These are phyloP conservation scores for Metarhizium anisopliae DNA, from an alignment of 2,329 filamentous ascomycete species.

Conservation along the genomic window DNA sequence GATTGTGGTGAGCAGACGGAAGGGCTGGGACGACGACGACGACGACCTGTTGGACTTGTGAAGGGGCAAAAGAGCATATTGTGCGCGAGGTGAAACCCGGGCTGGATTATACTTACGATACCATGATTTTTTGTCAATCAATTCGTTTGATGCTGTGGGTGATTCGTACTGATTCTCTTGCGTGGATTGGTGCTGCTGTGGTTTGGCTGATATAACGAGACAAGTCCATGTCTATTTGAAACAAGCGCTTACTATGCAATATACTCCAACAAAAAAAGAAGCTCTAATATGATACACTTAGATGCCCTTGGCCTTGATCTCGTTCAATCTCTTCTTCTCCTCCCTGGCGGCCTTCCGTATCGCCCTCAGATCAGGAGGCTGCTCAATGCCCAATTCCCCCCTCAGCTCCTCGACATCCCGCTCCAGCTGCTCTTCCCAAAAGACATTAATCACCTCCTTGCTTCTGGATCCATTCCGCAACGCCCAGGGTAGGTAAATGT, in stretches of 20 bases:
- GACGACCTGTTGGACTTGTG: constrained; percentile 62
- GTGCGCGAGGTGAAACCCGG: not conserved
- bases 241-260: not conserved
- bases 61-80: constrained; percentile 3
- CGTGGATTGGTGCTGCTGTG: not conserved
- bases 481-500: constrained; percentile 83
- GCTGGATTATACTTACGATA: not conserved
- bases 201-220: not conserved
- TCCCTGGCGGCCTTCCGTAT: constrained; percentile 64
- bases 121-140: not conserved
- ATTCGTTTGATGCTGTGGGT: too few species aligned
- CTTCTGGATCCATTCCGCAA: constrained; percentile 68
- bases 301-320: constrained; percentile 8
- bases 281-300: not conserved
- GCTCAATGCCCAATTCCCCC: constrained; percentile 70
- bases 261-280: not conserved
- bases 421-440: constrained; percentile 93
- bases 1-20: constrained; percentile 78
- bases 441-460: constrained; percentile 86
- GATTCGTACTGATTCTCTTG: not conserved
- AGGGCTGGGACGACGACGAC: constrained; percentile 78
- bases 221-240: not conserved
- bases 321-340: constrained; percentile 57
- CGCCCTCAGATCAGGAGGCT: constrained; percentile 74
- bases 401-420: constrained; percentile 73